Conservation (phyloP, 805 yeast genomes). For the Saturnispora ahearnii region DNA sequence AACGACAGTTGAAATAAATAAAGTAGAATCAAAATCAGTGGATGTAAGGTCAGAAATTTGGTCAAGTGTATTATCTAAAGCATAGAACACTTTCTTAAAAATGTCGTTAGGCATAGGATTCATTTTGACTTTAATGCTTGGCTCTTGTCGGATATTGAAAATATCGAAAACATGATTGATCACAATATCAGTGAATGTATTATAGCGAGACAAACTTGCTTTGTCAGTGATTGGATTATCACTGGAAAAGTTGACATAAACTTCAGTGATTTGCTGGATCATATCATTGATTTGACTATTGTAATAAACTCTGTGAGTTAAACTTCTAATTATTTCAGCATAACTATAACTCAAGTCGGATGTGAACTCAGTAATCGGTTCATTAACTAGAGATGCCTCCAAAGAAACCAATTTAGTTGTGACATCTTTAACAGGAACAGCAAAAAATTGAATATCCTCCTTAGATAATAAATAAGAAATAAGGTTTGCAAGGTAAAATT, state of each 20-base stretch:
- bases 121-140: constrained; percentile 29
- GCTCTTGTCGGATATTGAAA: constrained; percentile 20
- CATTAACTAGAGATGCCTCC: not conserved
- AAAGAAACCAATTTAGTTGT: constrained; percentile 39
- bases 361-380: constrained; percentile 17
- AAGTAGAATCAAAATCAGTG: not conserved
- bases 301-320: constrained; percentile 74
- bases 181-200: constrained; percentile 15
- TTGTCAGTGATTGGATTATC: not conserved
- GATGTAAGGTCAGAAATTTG: constrained; percentile 20
- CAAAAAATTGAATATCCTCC: constrained; percentile 68
- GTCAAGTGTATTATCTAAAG: not conserved
- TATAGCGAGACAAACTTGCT: not conserved
- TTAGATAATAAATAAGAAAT: constrained; percentile 53
- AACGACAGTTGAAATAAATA: constrained; percentile 18
- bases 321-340: constrained; percentile 52
- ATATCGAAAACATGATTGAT: constrained; percentile 23
- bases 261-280: constrained; percentile 39
- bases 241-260: not conserved
- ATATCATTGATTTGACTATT: constrained; percentile 82
- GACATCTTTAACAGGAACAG: constrained; percentile 76
- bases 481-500: constrained; percentile 18
- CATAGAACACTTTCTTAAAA: not conserved
- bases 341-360: constrained; percentile 33
- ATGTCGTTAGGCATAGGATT: constrained; percentile 29